Evolutionary conservation across 2,329 filamentous ascomycete genomes (phyloP), one percentile per base, ranked within the genome.

Genomic region (Botrytis sinoallii): DNA sequence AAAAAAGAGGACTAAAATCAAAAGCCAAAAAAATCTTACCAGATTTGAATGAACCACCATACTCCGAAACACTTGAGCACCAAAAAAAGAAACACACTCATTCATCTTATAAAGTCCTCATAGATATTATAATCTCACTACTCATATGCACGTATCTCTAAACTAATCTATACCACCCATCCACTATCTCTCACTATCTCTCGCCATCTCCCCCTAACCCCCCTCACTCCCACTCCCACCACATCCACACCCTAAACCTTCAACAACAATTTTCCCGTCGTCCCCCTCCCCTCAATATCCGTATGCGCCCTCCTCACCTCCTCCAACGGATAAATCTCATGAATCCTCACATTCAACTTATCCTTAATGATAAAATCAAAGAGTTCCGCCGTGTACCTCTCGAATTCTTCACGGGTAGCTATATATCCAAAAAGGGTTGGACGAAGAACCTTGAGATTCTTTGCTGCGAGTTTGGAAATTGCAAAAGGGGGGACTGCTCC

Each of bases 211-310:
- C 10, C 22, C 6, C 42, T 32, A 18, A 1, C 42, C 18, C 8
- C 2, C 18, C 29, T 35, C 44, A 8, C 20, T 10, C 22, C 22
- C 20, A 22, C 32, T n/a, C n/a, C n/a, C n/a, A n/a, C n/a, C n/a
- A 32, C 32, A 61, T 7, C 20, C 20, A 60, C 20, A 61, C 5
- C 22, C 89, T 87, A 77, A n/a, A 74, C 69, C 83, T 90, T 91
- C 79, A 97, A 82, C 72, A 98, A 82, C 75, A 97, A 82, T 85
- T 97, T 97, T 32, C 95, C 95, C 18, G 89, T 93, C 3, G 93
- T 96, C 85, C 91, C 93, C 78, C 94, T 86, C 55, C 92, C 88
- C 83, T 97, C 93, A 60, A 98, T 86, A 82, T 97, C 94, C 67
- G 84, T 82, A 76, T 97, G 94, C 16, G 93, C 94, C 78, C 88